A percentile compares a stretch with the other conserved stretches of the same genome.
These are phyloP conservation scores for Colletotrichum incanum DNA, from an alignment of 2,329 filamentous ascomycete genomes.

Conservation along the genomic window DNA sequence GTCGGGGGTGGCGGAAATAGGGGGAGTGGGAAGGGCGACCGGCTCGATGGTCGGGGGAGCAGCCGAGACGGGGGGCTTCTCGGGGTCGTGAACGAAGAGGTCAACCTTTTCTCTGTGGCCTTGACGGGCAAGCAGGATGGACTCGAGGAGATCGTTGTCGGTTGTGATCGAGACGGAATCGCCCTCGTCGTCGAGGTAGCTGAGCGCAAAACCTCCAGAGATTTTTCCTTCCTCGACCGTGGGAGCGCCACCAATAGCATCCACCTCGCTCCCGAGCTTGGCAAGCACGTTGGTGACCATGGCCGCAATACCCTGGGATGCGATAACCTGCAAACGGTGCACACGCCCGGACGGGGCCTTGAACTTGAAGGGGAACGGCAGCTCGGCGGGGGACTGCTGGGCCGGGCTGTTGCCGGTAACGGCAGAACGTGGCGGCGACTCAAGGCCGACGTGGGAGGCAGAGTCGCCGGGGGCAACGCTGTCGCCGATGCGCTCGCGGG, in stretches of 20 bases:
- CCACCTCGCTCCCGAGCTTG: constrained; percentile 89
- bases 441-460: constrained; percentile 89
- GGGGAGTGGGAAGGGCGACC: constrained; percentile 60
- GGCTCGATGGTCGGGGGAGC: constrained; percentile 66
- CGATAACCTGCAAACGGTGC: constrained; percentile 89
- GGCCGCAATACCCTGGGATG: constrained; percentile 84
- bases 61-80: constrained; percentile 84
- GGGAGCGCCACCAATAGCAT: constrained; percentile 86
- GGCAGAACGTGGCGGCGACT: constrained; percentile 80
- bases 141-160: constrained; percentile 92
- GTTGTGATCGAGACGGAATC: constrained; percentile 98
- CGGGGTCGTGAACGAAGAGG: constrained; percentile 94
- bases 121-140: constrained; percentile 86
- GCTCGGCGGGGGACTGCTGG: constrained; percentile 74
- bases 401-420: constrained; percentile 67
- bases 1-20: constrained; percentile 61
- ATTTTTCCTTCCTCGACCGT: constrained; percentile 85
- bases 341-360: constrained; percentile 96
- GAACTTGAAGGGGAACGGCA: constrained; percentile 98
- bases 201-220: constrained; percentile 88
- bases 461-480: constrained; percentile 95
- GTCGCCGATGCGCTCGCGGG: constrained; percentile 80
- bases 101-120: constrained; percentile 92
- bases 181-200: constrained; percentile 96
- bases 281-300: constrained; percentile 83